These are phyloP conservation scores for Aspergillus carbonarius DNA, from an alignment of 2,329 filamentous ascomycete species.

Conservation along the genomic window DNA sequence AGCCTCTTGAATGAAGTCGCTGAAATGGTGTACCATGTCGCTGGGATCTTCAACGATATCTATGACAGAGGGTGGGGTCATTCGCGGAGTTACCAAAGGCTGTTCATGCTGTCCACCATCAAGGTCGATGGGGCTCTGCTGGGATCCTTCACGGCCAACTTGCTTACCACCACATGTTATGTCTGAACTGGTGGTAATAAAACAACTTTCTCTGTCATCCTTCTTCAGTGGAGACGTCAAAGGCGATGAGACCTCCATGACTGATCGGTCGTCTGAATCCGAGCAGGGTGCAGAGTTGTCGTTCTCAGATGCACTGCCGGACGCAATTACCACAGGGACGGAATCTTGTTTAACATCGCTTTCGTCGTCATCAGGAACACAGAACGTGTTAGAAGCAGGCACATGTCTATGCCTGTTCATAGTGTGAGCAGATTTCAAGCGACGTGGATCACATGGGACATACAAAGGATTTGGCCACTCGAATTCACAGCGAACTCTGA, in stretches of 20 bases:
- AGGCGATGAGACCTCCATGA: constrained; percentile 24
- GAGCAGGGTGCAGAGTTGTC: constrained; percentile 14
- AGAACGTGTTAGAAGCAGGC: constrained; percentile 38
- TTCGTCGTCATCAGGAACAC: constrained; percentile 43
- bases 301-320: constrained; percentile 10
- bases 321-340: background rate
- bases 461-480: constrained; percentile 30
- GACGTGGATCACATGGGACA: background rate
- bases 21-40: constrained; percentile 1
- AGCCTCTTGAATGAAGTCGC: constrained; percentile 6
- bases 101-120: constrained; percentile 18
- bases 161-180: background rate
- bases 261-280: constrained; percentile 21
- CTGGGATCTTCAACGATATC: background rate
- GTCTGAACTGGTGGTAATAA: background rate
- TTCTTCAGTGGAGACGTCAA: constrained; percentile 23
- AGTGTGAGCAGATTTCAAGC: constrained; percentile 9
- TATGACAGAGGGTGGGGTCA: constrained; percentile 19
- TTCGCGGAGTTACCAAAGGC: constrained; percentile 22
- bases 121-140: constrained; percentile 17
- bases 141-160: constrained; percentile 2
- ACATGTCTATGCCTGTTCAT: constrained; percentile 8
- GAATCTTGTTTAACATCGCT: constrained; percentile 25
- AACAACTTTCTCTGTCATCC: background rate
- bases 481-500: constrained; percentile 32